These are phyloP conservation scores for Eucalyptus rudis DNA, from an alignment of 345 rosid genomes.

Conservation along the genomic window DNA sequence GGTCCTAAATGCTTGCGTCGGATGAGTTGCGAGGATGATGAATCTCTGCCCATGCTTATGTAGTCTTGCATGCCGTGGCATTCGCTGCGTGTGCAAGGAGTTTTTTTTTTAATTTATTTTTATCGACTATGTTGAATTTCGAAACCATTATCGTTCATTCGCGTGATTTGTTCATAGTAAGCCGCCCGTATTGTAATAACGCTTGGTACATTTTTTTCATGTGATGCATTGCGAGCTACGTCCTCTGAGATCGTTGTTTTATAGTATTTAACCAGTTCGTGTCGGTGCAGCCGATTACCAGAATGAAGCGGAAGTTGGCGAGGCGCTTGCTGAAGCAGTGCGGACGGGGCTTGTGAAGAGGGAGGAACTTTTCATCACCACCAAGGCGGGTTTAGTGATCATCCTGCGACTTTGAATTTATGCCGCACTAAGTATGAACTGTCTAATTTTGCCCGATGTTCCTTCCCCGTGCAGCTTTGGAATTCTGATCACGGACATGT, in stretches of 20 bases:
- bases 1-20: neutral
- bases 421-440: neutral
- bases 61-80: neutral
- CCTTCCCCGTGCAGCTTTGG: constrained; percentile 48
- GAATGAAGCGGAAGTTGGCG: constrained; percentile 72
- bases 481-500: constrained; percentile 92
- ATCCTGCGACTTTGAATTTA: neutral
- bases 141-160: neutral
- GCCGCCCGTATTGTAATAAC: neutral
- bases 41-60: neutral
- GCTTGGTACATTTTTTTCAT: neutral
- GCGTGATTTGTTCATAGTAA: neutral
- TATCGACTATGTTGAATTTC: neutral
- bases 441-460: neutral
- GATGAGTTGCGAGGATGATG: neutral
- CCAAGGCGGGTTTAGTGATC: constrained; percentile 35
- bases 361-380: constrained; percentile 77
- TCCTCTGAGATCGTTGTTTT: neutral
- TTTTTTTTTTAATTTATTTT: too few relatives aligned
- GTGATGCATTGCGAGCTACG: neutral
- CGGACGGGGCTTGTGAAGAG: constrained; percentile 54
- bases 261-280: neutral
- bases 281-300: constrained; percentile 52
- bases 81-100: neutral
- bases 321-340: constrained; percentile 59